Base-by-base conservation (phyloP, 2,329 filamentous ascomycete species). In the Geosmithia morbida region DNA sequence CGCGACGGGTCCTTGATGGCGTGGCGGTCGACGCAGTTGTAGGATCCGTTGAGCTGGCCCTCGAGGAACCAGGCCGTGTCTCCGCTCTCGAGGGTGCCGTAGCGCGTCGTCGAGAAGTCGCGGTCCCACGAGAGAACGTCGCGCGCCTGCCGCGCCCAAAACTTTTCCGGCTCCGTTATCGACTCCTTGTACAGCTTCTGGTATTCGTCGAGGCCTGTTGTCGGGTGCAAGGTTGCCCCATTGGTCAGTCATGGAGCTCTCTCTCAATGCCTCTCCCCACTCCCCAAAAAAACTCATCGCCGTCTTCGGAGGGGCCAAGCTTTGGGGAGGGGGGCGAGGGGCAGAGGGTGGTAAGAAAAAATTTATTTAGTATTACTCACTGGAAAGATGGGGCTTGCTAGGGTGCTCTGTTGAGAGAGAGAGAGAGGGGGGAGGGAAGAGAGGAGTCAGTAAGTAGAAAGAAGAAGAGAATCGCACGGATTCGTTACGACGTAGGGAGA, bases 11-110 rank as follows among this genome's bases (percentile, higher is more conserved):
- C 81, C 68, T 89, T 88, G 68, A 94, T 78, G n/a, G 92, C 92
- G 66, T 97, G 90, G 51, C 92, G 86, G 61, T 98, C 92, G 53
- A 98, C 83, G 61, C 88, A 94, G 73, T 98, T 98, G 79, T 88
- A 97, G 26, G 86, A 92, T 52, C 92, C 92, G 60, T 98, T 98
- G 60, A 98, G 74, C 58, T 83, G 79, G 55, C 92, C 92, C 70
- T 96, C 92, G 51, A 89, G 68, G 62, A 97, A 98, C 90, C 92
- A 98, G 52, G 88, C 85, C 60, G 76, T 83, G 69, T 98, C 89
- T 56, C 92, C 92, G 52, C 84, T 73, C 47, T 64, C 64, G 48
- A 98, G 77, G 29, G 79, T 81, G 51, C 92, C 92, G 50, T 74
- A 77, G 63, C 80, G 80, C 47, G 94, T 88, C 13, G 89, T 97